These are phyloP conservation scores for Ascochyta clinopodiicola DNA, from an alignment of 2,329 filamentous ascomycete species.

Conservation along the genomic window DNA sequence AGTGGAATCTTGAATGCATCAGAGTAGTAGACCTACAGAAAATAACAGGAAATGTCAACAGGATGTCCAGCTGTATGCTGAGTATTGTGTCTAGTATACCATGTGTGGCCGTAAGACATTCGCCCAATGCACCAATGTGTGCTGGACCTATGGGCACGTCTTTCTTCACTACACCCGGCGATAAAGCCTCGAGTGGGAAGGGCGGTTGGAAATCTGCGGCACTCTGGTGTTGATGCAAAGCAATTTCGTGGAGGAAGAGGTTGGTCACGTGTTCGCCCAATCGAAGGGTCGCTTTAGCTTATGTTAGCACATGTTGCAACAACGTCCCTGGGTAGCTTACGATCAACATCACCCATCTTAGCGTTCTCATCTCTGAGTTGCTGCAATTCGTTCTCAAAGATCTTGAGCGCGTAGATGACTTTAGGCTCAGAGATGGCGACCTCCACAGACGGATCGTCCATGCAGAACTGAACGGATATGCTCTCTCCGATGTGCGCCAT, in stretches of 20 bases:
- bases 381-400: constrained; percentile 60
- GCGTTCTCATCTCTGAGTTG: constrained; percentile 44
- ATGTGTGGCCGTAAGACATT: constrained; percentile 55
- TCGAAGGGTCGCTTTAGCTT: constrained; percentile 45
- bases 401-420: constrained; percentile 61
- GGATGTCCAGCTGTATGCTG: constrained; percentile 53
- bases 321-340: constrained; percentile 27
- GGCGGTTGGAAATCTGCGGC: constrained; percentile 54
- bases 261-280: constrained; percentile 57
- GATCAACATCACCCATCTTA: constrained; percentile 47
- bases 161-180: constrained; percentile 47
- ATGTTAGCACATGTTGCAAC: constrained; percentile 10
- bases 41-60: constrained; percentile 54
- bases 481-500: constrained; percentile 65
- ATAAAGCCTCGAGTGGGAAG: constrained; percentile 51
- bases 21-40: constrained; percentile 44
- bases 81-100: constrained; percentile 59
- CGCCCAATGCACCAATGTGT: constrained; percentile 56
- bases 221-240: constrained; percentile 54
- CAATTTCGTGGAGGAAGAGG: constrained; percentile 59
- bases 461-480: constrained; percentile 62
- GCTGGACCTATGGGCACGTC: constrained; percentile 52
- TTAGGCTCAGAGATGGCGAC: constrained; percentile 62
- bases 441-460: constrained; percentile 60
- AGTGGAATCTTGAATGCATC: constrained; percentile 19